phyloP scores from a whole-genome alignment of 306 rosid genomes.

The Mimosa pudica region DNA sequence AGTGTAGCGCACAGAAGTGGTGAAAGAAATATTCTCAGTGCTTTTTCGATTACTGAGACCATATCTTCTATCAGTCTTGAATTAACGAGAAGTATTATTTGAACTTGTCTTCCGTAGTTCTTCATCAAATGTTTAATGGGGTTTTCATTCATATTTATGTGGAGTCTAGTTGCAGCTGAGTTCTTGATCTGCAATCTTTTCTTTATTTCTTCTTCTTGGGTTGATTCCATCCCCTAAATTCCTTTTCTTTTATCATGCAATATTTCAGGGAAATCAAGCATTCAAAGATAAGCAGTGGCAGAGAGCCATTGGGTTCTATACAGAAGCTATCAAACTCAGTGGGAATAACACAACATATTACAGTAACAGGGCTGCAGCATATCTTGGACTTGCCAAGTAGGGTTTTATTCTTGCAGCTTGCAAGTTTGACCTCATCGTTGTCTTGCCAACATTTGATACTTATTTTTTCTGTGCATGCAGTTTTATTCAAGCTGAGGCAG shows the following conservation, averaged over 20 bases:
- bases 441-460: constrained; percentile 38
- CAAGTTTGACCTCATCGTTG: constrained; percentile 22
- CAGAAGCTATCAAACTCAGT: constrained; percentile 89
- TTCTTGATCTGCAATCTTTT: constrained; percentile 8
- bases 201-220: constrained; percentile 19
- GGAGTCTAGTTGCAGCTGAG: constrained; percentile 4
- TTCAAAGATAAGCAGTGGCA: constrained; percentile 91
- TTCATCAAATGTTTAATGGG: background rate
- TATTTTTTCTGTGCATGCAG: constrained; percentile 45
- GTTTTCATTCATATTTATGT: constrained; percentile 7
- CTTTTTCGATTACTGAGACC: background rate
- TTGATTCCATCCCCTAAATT: constrained; percentile 13
- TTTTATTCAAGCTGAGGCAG: constrained; percentile 83
- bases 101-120: no score
- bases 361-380: constrained; percentile 92
- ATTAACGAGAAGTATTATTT: no score
- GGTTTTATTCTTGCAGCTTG: constrained; percentile 16
- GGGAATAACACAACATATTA: constrained; percentile 82
- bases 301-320: constrained; percentile 80
- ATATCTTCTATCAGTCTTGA: background rate
- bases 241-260: background rate
- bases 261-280: constrained; percentile 86
- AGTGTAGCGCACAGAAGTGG: no score
- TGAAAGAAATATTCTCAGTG: no score
- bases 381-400: constrained; percentile 84